Conservation (phyloP, 306 rosid genomes). For the Senna siamea region DNA sequence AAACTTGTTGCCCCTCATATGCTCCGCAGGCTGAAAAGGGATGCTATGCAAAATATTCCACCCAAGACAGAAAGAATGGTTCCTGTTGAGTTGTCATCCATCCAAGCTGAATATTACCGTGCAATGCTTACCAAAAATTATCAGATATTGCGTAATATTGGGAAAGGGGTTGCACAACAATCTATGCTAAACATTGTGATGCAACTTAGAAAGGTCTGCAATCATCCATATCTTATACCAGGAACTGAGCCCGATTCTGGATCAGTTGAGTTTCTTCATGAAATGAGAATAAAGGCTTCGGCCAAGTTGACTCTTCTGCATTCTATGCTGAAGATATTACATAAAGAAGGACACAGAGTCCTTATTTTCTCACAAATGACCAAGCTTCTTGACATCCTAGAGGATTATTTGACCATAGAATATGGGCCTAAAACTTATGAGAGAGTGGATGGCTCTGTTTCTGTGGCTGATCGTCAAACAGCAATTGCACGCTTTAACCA, state of each 20-base stretch:
- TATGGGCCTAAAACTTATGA: conserved; percentile 97
- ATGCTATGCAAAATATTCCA: conserved; percentile 98
- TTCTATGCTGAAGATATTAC: conserved; percentile 88
- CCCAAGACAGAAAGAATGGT: conserved; percentile 99
- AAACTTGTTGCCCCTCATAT: conserved; percentile 99
- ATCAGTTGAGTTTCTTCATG: conserved; percentile 91
- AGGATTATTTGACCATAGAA: conserved; percentile 88
- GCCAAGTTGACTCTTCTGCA: conserved; percentile 95
- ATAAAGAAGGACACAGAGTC: conserved; percentile 90
- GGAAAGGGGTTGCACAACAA: conserved; percentile 95
- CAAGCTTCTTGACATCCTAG: conserved; percentile 95
- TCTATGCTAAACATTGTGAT: conserved; percentile 98
- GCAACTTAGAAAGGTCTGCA: conserved; percentile 99
- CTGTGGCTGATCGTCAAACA: conserved; percentile 94
- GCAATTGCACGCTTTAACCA: conserved; percentile 95
- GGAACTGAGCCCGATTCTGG: conserved; percentile 99
- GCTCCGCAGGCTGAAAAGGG: conserved; percentile 99
- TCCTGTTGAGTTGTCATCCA: conserved; percentile 97
- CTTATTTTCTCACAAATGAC: conserved; percentile 99
- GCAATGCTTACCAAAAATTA: conserved; percentile 99
- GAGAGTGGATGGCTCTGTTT: conserved; percentile 98
- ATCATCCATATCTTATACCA: conserved; percentile 98
- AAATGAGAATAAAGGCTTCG: conserved; percentile 99
- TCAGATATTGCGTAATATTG: conserved; percentile 90
- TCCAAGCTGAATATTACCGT: conserved; percentile 99